Evolutionary conservation across 2,329 filamentous ascomycete species (phyloP), one percentile per base, ranked within the genome.

Genomic region (Botrytis galanthina): DNA sequence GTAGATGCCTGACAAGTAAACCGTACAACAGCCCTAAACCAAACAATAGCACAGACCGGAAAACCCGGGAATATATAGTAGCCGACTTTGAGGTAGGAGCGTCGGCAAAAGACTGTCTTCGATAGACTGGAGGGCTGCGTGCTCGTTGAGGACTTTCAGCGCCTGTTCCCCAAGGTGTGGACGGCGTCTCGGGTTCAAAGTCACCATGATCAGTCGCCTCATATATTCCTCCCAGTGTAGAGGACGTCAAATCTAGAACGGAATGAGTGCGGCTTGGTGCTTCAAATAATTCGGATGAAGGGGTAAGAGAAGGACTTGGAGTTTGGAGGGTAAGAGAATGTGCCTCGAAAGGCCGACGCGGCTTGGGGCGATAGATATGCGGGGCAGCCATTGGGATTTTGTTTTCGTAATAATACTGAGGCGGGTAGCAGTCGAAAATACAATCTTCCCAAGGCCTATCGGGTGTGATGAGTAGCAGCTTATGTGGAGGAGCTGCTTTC

Each of bases 181-280:
- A 85, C 4, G 86, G 82, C 75, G 91, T 90, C 18, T 79, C 74
- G 79, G 85, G 82, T 77, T 87, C 83, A 76, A 83, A 82, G 62
- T 87, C 85, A 74, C 87, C 85, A 73, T 88, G 87, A 46, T 87
- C 86, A 0, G 89, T 88, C 10, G 90, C 90, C 18, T 90, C 91
- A 85, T 97, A 99, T 79, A 99, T 99, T 72, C 96, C 95, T 78
- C 92, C 93, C 8, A 99, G 88, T 0, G 96, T 97, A 3, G 94
- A 95, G 16, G 93, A 91, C 6, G 94, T 97, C 74, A 99, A 87
- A 81, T 98, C 97, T 80, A 94, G 85, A 73, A 94, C 88, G 16
- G 94, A 97, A 76, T 92, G 90, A 37, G 91, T 92, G 74, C 93
- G 90, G 44, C 77, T 85, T 2, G 91, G 92, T 6, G 89, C 88